These are phyloP conservation scores for Oryza australiensis DNA, from an alignment of 176 grass and related monocot genomes.

Conservation along the genomic window DNA sequence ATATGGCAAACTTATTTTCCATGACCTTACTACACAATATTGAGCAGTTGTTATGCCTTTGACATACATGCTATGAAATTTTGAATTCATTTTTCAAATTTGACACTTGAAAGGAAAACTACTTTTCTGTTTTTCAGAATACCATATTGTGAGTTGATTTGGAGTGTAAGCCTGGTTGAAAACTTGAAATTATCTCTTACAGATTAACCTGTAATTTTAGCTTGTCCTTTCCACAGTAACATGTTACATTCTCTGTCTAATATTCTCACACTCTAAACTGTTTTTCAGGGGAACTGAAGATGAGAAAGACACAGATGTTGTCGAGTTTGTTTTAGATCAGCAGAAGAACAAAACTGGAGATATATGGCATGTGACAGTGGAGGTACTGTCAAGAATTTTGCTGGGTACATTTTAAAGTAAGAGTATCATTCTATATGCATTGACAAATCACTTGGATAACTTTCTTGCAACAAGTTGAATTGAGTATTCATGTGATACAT, in stretches of 20 bases:
- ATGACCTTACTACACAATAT: not conserved
- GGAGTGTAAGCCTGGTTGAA: not conserved
- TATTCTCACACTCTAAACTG: conserved; percentile 27
- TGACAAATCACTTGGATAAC: not conserved
- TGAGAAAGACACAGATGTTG: conserved; percentile 34
- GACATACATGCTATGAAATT: not conserved
- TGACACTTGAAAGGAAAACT: not conserved
- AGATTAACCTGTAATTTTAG: conserved; percentile 17
- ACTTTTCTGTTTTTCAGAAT: not conserved
- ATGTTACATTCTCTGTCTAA: conserved; percentile 18
- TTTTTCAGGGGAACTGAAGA: conserved; percentile 42
- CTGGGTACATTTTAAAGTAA: conserved; percentile 9
- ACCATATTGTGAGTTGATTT: not conserved
- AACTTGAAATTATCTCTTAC: conserved; percentile 9
- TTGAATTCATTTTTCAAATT: not conserved
- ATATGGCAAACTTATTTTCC: not conserved
- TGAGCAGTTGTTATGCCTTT: not conserved
- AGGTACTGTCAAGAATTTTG: conserved; percentile 54
- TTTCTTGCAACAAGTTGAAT: conserved; percentile 24
- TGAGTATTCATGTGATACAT: conserved; percentile 21
- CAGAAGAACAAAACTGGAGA: conserved; percentile 85
- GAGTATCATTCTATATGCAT: not conserved
- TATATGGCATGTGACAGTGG: conserved; percentile 84
- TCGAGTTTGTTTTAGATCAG: conserved; percentile 64
- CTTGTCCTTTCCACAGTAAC: conserved; percentile 13